Base-by-base conservation (phyloP, 768 basidiomycete species). In the Lentinus brumalis region DNA sequence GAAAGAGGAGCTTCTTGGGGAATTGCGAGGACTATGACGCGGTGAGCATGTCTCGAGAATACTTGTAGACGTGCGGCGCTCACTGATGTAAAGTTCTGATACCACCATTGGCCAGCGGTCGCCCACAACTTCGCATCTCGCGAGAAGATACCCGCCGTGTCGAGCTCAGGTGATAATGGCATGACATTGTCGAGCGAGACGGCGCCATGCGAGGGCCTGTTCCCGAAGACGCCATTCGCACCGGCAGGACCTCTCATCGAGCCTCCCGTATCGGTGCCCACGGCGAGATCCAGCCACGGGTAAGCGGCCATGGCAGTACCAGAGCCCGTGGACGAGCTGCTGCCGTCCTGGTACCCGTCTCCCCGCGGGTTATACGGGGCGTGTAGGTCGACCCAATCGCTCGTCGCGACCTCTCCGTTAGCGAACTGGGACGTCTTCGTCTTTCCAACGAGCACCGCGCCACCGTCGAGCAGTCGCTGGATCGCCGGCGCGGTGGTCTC, bases 371-470 rank as follows among this genome's bases (percentile, higher is more conserved):
- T 72, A 63, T 69, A 72, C 53, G 72, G 71, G 21, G 70, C 65
- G 47, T 71, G 70, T 12, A 70, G 62, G 61, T 73, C 72, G 35
- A 73, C 70, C 72, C 72, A 73, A 62, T 73, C 72, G 42, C 63
- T 69, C 26, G 72, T 73, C 3, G 72, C 72, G n/a, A 60, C 62
- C 64, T 73, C 76, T 2, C 80, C 80, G 63, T 81, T 81, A 16
- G 80, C 81, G 62, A 82, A 83, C 63, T 81, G 81, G 0, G 80
- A 79, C 10, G 80, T 81, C 58, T 81, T 82, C 8, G 79, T 79
- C 67, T 85, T 86, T 38, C 83, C 84, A 2, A 86, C 76, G 62
- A 84, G 71, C 9, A 79, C 70, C 16, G 81, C 80, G 26, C 85
- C 85, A 41, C 78, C 75, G 51, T 77, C 74, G 32, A 83, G 65